Evolutionary conservation across 345 rosid species (phyloP).

Genomic region (Firmiana major): DNA sequence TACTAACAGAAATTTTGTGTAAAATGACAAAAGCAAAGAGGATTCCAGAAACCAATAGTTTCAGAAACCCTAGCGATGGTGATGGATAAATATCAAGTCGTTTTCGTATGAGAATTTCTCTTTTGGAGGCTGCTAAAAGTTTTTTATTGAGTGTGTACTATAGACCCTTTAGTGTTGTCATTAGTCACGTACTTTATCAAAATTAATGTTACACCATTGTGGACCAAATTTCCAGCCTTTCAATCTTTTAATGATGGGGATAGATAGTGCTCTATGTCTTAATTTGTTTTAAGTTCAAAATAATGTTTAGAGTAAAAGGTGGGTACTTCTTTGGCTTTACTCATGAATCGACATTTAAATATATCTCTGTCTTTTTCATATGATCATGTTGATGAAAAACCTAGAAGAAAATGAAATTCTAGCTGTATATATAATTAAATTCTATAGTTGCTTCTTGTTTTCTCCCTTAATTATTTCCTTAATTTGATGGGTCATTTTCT

Average conservation of each 20-base stretch:
- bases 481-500: conserved; percentile 15
- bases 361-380: not conserved
- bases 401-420: not conserved
- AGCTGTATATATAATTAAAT: not conserved
- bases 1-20: not conserved
- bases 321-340: conserved; percentile 1
- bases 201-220: not conserved
- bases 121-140: conserved; percentile 22
- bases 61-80: not conserved
- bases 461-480: not conserved
- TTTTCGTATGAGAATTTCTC: conserved; percentile 21
- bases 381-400: not conserved
- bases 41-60: not conserved
- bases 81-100: not conserved
- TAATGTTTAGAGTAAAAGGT: conserved; percentile 1
- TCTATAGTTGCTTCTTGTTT: not conserved
- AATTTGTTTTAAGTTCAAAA: not conserved
- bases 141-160: not conserved
- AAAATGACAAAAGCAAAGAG: not conserved
- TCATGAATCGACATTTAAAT: not conserved
- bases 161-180: conserved; percentile 14
- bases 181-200: conserved; percentile 15
- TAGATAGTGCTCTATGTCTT: not conserved
- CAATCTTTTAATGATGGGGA: conserved; percentile 20
- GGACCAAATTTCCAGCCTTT: conserved; percentile 19